Evolutionary conservation across 805 yeast genomes (phyloP), one percentile per base, ranked within the genome.

Genomic region (Scheffersomyces coipomensis): DNA sequence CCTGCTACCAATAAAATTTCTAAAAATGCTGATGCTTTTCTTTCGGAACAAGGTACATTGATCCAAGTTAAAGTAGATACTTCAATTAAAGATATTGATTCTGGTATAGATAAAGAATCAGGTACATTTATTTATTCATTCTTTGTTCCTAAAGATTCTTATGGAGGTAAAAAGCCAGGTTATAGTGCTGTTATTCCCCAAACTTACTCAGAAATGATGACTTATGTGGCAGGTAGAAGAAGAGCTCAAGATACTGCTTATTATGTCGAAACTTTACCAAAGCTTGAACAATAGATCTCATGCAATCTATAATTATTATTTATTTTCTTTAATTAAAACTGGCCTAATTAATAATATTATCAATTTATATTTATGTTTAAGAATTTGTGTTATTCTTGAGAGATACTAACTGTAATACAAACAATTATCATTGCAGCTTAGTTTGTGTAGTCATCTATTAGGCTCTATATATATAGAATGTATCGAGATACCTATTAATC

Each of bases 11-110:
- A 83, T 54, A 68, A 64, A 29, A 51, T 82, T 31, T 66, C 76
- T 18, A 46, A 67, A 3, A 71, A 74, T 40, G 72, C 75, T 23
- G 75, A 73, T 34, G 85, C 83, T 27, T 80, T 83, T 60, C 64
- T 84, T 46, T 75, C 80, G 21, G 78, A 75, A 42, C 85, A 89
- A n/a, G 97, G 97, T 40, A 86, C 96, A 4, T 71, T 90, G 50
- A 76, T 90, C 40, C 97, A 90, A 66, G 93, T 90, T 19, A 83
- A 87, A 55, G 97, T 90, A 12, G 89, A 85, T 58, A 85, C 96
- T 3, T 71, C 74, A 22, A 93, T 89, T 38, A 78, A 85, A 49
- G 77, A 77, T 36, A 66, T 90, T 50, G 84, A 81, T 38, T 75
- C 78, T 19, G 77, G 75, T 30, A 71, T 73, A 37, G 68, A 76